A percentile compares a stretch with the other conserved stretches of the same genome.
Evolutionary conservation across 805 yeast genomes (phyloP).

Genomic region (Scheffersomyces spartinae): DNA sequence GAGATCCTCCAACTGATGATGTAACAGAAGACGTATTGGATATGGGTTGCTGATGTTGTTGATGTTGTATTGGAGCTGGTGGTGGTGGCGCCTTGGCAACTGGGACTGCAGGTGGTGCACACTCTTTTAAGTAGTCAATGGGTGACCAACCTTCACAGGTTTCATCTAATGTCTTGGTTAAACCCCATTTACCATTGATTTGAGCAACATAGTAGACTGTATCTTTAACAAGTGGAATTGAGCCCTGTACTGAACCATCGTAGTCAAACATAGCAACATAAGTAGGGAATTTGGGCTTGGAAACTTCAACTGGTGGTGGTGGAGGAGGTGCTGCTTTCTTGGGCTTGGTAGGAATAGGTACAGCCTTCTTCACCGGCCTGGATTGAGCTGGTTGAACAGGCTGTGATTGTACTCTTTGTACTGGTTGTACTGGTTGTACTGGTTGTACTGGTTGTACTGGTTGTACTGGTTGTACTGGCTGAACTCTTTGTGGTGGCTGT

Average conservation of each 20-base stretch:
- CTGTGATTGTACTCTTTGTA: constrained; percentile 4
- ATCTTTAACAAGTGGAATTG: constrained; percentile 68
- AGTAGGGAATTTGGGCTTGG: constrained; percentile 59
- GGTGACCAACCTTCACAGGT: constrained; percentile 95
- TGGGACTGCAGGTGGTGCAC: constrained; percentile 34
- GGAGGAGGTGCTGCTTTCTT: constrained; percentile 37
- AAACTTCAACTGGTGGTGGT: constrained; percentile 48
- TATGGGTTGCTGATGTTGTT: constrained; percentile 1
- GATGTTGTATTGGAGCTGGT: constrained; percentile 22
- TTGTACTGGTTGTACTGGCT: constrained; percentile 6
- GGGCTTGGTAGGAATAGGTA: constrained; percentile 73
- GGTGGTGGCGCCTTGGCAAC: constrained; percentile 17
- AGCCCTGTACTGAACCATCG: constrained; percentile 74
- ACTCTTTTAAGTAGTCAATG: constrained; percentile 69
- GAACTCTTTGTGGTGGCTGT: constrained; percentile 9
- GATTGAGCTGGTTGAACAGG: constrained; percentile 15
- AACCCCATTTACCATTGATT: constrained; percentile 88
- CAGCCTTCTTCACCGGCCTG: constrained; percentile 22
- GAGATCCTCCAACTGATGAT: constrained; percentile 6
- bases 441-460: constrained; percentile 11
- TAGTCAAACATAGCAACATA: constrained; percentile 82
- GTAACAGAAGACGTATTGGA: constrained; percentile 12
- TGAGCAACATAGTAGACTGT: constrained; percentile 65
- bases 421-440: constrained; percentile 11
- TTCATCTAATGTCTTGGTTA: constrained; percentile 70